Evolutionary conservation across 2,329 filamentous ascomycete species (phyloP).

Genomic region (Phaeosphaeriaceae sp.): DNA sequence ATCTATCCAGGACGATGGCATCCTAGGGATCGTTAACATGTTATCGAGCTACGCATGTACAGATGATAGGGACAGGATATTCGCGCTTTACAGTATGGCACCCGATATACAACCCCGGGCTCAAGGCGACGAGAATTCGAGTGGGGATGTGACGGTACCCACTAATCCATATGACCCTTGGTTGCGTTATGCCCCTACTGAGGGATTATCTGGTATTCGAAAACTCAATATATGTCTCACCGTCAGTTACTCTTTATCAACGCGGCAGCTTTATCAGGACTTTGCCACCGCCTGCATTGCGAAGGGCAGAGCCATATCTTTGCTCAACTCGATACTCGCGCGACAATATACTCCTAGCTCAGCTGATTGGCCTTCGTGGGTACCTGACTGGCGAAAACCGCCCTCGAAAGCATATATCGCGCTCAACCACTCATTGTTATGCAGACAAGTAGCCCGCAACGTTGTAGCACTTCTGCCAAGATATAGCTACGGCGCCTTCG

Average conservation of each 20-base stretch:
- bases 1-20: neutral
- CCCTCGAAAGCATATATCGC: neutral
- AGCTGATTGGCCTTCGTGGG: slow-evolving; percentile 5
- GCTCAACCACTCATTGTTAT: no score
- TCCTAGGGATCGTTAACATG: neutral
- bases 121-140: no score
- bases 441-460: no score
- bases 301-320: neutral
- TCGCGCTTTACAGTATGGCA: slow-evolving; percentile 10
- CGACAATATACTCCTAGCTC: neutral
- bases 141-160: no score
- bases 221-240: neutral
- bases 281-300: neutral
- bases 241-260: neutral
- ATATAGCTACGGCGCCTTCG: no score
- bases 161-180: no score
- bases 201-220: neutral
- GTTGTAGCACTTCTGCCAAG: no score
- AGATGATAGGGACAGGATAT: slow-evolving; percentile 8
- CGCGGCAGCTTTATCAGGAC: neutral
- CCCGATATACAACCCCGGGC: slow-evolving; percentile 4
- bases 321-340: neutral
- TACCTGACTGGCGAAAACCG: slow-evolving; percentile 5
- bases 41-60: slow-evolving; percentile 5
- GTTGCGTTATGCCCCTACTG: neutral